Conservation (phyloP, 495 filamentous ascomycete species). For the Podospora anserina region DNA sequence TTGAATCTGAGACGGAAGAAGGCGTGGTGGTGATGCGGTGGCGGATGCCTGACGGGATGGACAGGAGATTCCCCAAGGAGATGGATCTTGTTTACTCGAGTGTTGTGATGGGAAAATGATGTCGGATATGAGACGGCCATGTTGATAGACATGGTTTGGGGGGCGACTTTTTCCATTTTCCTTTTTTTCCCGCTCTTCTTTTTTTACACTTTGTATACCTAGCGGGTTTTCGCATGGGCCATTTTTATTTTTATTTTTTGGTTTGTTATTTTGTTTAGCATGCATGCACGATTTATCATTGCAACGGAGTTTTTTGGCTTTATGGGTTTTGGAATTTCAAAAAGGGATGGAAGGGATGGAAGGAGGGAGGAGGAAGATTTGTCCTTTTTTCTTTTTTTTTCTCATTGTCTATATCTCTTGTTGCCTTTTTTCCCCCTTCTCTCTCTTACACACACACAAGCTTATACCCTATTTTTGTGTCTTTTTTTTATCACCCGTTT, state of each 20-base stretch:
- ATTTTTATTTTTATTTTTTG: neutral
- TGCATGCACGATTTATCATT: neutral
- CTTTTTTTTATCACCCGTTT: neutral
- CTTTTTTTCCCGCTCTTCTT: neutral
- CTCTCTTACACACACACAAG: neutral
- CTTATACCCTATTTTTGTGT: neutral
- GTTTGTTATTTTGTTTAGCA: neutral
- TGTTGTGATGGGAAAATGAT: neutral
- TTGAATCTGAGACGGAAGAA: slow-evolving; percentile 7
- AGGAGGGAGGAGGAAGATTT: neutral
- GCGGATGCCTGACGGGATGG: slow-evolving; percentile 28
- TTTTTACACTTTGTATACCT: neutral
- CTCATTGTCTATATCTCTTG: neutral
- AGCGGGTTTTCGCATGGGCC: neutral
- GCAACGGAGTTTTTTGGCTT: neutral
- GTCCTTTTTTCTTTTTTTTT: neutral
- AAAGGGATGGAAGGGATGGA: neutral
- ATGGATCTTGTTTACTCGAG: slow-evolving; percentile 31
- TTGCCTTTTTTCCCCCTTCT: neutral
- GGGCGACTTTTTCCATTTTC: too few species aligned
- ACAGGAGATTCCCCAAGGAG: slow-evolving; percentile 25
- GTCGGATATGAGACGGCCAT: neutral
- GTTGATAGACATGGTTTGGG: neutral
- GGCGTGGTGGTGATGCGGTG: slow-evolving; percentile 15
- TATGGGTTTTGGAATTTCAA: neutral